phyloP scores from a whole-genome alignment of 2,329 filamentous ascomycete species.

The Ophiostoma sp. region DNA sequence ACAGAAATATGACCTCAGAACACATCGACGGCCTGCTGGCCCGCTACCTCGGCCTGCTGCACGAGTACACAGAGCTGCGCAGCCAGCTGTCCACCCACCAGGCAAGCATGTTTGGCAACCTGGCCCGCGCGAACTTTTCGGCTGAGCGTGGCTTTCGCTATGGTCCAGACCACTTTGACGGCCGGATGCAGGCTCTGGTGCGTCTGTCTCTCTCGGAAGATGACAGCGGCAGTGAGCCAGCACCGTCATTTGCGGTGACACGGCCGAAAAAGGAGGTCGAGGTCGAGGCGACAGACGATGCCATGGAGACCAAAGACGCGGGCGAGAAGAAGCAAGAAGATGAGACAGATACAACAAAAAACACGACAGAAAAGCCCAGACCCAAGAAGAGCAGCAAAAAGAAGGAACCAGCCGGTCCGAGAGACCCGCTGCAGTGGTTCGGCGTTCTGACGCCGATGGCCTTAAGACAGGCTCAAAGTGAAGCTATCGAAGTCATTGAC shows the following conservation, averaged over 20 bases:
- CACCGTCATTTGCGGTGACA: conserved; percentile 25
- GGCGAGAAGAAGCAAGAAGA: conserved; percentile 21
- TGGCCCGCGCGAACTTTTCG: conserved; percentile 76
- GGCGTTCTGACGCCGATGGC: conserved; percentile 55
- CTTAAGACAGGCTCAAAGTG: conserved; percentile 58
- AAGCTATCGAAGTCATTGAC: conserved; percentile 58
- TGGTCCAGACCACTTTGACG: conserved; percentile 70
- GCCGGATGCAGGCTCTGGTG: conserved; percentile 66
- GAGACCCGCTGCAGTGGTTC: conserved; percentile 61
- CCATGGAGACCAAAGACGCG: neutral
- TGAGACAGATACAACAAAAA: conserved; percentile 9
- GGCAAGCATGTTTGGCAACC: conserved; percentile 55
- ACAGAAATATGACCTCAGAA: conserved; percentile 35
- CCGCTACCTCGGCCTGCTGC: conserved; percentile 64
- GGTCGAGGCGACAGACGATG: neutral
- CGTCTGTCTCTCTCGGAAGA: conserved; percentile 40
- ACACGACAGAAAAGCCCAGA: neutral
- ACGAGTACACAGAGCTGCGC: conserved; percentile 65
- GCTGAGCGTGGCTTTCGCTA: conserved; percentile 64
- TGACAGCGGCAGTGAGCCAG: neutral
- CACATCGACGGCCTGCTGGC: conserved; percentile 64
- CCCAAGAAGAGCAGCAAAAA: conserved; percentile 24
- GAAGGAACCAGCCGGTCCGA: conserved; percentile 4
- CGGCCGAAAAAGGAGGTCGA: conserved; percentile 1
- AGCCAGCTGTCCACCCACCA: conserved; percentile 55